These are phyloP conservation scores for Russula lepida DNA, from an alignment of 768 basidiomycete species.

Conservation along the genomic window DNA sequence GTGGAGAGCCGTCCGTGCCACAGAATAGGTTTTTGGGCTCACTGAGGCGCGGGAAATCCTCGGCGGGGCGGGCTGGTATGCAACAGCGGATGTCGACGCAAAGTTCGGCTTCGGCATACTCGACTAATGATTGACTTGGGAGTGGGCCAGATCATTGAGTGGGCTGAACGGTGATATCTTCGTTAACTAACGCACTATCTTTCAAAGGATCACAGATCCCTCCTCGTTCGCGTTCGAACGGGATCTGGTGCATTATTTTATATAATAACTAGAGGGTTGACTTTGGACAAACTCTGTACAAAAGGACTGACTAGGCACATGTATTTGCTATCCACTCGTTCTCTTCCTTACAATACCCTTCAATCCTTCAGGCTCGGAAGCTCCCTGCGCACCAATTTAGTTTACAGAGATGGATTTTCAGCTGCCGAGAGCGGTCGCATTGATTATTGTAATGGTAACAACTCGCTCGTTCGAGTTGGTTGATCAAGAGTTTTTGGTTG, in stretches of 20 bases:
- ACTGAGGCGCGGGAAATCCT: slow-evolving; percentile 1
- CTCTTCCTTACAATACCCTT: background rate
- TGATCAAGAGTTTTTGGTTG: background rate
- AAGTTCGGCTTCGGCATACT: slow-evolving; percentile 20
- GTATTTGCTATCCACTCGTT: slow-evolving; percentile 2
- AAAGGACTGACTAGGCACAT: background rate
- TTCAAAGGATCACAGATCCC: background rate
- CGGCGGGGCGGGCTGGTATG: background rate
- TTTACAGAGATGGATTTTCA: background rate
- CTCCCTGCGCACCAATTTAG: background rate
- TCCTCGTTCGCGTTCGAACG: too few species aligned
- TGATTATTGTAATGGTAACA: background rate
- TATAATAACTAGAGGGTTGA: background rate
- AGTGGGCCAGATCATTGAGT: too few species aligned
- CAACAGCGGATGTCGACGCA: slow-evolving; percentile 3
- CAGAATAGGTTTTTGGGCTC: slow-evolving; percentile 23
- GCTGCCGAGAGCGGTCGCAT: background rate
- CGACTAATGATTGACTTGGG: background rate
- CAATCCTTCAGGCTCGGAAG: background rate
- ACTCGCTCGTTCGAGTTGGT: background rate
- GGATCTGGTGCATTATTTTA: background rate
- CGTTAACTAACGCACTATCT: background rate
- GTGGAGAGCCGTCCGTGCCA: slow-evolving; percentile 32
- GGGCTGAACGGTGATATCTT: background rate
- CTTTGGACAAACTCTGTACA: background rate